Base-by-base conservation (phyloP, 2,329 filamentous ascomycete species). In the Beauveria asiatica region DNA sequence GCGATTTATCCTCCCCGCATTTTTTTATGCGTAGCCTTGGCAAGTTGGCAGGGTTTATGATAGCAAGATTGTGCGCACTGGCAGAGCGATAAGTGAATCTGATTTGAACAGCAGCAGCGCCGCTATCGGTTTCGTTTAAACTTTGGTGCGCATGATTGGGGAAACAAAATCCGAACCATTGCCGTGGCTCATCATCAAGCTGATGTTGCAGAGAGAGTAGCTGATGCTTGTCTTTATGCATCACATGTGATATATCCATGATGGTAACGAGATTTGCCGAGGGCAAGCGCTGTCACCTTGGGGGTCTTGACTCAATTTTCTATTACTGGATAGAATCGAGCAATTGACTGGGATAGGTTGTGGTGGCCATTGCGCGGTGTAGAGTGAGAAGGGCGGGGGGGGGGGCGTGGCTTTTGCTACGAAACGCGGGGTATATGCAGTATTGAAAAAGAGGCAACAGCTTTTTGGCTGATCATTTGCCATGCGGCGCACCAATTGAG, bases 251-350 rank as follows among this genome's bases (percentile, higher is more conserved):
- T 23, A 16, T 37, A 13, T 33, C n/a, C n/a, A 11, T 16, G 6
- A 25, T 30, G 27, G 6, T 16, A 13, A 11, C 17, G 46, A 39
- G 5, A 49, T 21, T 13, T 27, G 44, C 54, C 54, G 44, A 57
- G 44, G 25, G 39, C 41, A 42, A 45, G 30, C 30, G 44, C 54
- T 41, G 54, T 57, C 54, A 37, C 37, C 17, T 19, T 11, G 41
- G 41, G n/a, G 30, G 21, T 11, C 17, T 46, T 45, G 53, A 27
- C 42, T 41, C 37, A 23, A 44, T 58, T 44, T 58, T 30, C 17
- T 10, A 58, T 58, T 58, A 58, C 55, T 58, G 46, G 55, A 58
- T 58, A 50, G 45, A 58, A 58, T 58, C 46, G 55, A 58, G 55
- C 46, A 58, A 58, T 51, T 33, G 30, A 25, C 53, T 7, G 23